Evolutionary conservation across 2,329 filamentous ascomycete genomes (phyloP), one percentile per base, ranked within the genome.

Genomic region (Raffaelea albimanens): DNA sequence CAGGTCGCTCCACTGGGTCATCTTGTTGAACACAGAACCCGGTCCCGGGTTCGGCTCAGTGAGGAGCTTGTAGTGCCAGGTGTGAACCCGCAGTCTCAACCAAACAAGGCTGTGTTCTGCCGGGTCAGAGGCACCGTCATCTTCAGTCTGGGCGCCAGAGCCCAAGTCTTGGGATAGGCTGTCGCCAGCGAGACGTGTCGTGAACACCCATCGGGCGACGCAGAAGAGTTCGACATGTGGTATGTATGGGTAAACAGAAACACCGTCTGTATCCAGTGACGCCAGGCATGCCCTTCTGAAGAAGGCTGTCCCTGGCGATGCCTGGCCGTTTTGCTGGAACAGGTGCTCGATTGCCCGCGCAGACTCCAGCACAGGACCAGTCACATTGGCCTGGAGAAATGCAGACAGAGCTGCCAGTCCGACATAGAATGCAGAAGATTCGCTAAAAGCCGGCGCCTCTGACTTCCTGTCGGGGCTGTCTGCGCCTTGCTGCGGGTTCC

Each of bases 321-420:
- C 14, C 22, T 38, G 43, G 36, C 25, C 51, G 36, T 16, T 21
- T 53, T 20, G 52, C 10, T 39, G 56, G 46, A 75, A 67, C 4
- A 64, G 55, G 2, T 53, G 50, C 29, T 67, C 61, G n/a, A 73
- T 47, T 39, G 39, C 55, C 45, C 36, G 41, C 0, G 55, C 50
- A 4, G 49, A 45, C 5, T 71, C 67, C n/a, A 95, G 69, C 0
- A 88, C 83, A 1, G 90, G 90, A 0, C 90, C 90, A 3, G 90
- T 95, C 46, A 94, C 85, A 60, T 88, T 95, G 1, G 81, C 80
- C 62, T 96, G 90, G 16, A 95, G 65, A 61, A 95, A 96, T 11
- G 83, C 78, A 58, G 87, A 76, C 11, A 95, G 72, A 2, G 83
- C 78, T 1, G 84, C 81, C 43, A 87, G 67, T 10, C 80, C 86